A percentile compares a stretch with the other conserved stretches of the same genome.
These are phyloP conservation scores for Prunus salicina DNA, from an alignment of 306 rosid species.

Conservation along the genomic window DNA sequence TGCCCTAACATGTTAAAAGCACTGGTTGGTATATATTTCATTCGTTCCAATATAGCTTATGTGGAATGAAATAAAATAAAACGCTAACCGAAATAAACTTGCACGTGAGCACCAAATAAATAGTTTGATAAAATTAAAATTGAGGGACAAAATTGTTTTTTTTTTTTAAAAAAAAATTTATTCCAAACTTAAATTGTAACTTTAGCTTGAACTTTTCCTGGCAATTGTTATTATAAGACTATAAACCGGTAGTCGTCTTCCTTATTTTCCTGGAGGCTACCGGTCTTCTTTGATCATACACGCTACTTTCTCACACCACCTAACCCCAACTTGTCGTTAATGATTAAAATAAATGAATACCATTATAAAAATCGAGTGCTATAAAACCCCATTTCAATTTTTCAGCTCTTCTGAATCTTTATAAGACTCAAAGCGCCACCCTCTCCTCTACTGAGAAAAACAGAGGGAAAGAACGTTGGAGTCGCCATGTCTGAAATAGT, in stretches of 20 bases:
- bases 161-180: no score
- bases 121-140: no score
- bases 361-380: neutral
- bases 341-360: neutral
- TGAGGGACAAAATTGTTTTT: no score
- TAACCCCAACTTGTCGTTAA: conserved; percentile 15
- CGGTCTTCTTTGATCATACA: neutral
- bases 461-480: conserved; percentile 13
- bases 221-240: neutral
- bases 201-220: neutral
- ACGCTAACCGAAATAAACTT: no score
- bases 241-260: neutral
- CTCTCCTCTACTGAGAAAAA: neutral
- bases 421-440: neutral
- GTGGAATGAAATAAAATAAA: no score
- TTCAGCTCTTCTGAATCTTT: neutral
- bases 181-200: no score
- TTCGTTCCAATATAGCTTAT: no score
- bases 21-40: no score
- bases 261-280: neutral
- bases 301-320: conserved; percentile 8
- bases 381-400: neutral
- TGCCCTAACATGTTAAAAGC: no score
- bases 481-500: conserved; percentile 71
- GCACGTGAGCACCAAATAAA: no score